phyloP scores from a whole-genome alignment of 805 yeast species.

The Kuraishia capsulata region DNA sequence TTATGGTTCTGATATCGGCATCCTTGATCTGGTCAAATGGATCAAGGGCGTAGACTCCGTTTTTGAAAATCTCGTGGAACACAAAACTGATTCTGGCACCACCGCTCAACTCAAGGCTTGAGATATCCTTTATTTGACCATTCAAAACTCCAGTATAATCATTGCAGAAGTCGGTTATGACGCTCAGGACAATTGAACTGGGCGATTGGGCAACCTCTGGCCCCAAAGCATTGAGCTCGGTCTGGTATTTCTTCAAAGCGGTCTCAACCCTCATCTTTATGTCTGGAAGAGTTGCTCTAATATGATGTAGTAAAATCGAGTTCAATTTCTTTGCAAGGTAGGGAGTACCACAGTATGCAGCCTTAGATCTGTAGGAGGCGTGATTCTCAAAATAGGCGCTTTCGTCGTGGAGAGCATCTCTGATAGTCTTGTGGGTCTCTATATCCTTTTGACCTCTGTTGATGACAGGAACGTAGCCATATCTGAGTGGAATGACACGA shows the following conservation, averaged over 20 bases:
- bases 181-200: slow-evolving; percentile 77
- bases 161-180: slow-evolving; percentile 86
- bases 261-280: slow-evolving; percentile 84
- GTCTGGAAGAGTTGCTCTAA: slow-evolving; percentile 82
- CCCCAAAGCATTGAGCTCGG: slow-evolving; percentile 70
- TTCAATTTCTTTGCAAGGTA: slow-evolving; percentile 88
- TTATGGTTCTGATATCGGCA: slow-evolving; percentile 90
- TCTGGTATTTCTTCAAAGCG: slow-evolving; percentile 75
- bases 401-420: slow-evolving; percentile 81
- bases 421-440: slow-evolving; percentile 77
- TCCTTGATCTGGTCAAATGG: slow-evolving; percentile 96
- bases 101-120: slow-evolving; percentile 87
- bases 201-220: slow-evolving; percentile 88
- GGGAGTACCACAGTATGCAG: slow-evolving; percentile 98
- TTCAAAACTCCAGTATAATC: slow-evolving; percentile 87
- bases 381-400: slow-evolving; percentile 76
- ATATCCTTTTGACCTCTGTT: slow-evolving; percentile 97
- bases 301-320: slow-evolving; percentile 81
- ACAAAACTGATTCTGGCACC: slow-evolving; percentile 97
- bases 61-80: slow-evolving; percentile 91
- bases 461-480: slow-evolving; percentile 95
- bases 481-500: slow-evolving; percentile 87
- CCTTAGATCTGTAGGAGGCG: slow-evolving; percentile 84
- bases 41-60: slow-evolving; percentile 84
- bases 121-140: slow-evolving; percentile 86